Base-by-base conservation (phyloP, 1,284 basidiomycete genomes). In the Ceratobasidium sp. region DNA sequence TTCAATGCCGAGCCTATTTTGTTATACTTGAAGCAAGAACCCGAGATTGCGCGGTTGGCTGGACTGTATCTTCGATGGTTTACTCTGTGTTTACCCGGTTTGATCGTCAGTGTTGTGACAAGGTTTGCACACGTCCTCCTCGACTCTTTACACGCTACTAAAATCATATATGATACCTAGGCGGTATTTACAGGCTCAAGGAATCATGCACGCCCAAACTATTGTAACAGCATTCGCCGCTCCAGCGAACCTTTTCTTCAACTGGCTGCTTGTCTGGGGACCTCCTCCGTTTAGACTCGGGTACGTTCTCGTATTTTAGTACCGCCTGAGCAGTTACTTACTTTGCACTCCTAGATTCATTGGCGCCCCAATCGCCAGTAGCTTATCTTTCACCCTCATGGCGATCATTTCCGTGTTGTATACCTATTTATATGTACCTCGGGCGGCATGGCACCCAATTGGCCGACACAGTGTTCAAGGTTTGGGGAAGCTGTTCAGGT, bases 121-220 rank as follows among this genome's bases (percentile, higher is more conserved):
- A 86, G 91, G 91, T 65, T 33, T 1, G 70, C 3, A 14, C 38
- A 35, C 44, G 35, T 6, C 14, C 27, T 10, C 20, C 20, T 35
- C 35, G 14, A 12, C 23, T 48, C 44, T 23, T 23, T 67, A 20
- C 30, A 38, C 33, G 8, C 59, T 62, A 16, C 27, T 30, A 38
- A 62, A 50, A n/a, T 4, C 48, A 23, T 48, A n/a, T 14, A 48
- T 23, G 23, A 23, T 41, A 38, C 33, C 52, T 14, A 93, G 93
- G 41, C 92, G 94, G 30, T 97, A 96, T 84, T 94, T 97, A 81
- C 95, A 97, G 84, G 93, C 94, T 2, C 95, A 97, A 86, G 93
- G 71, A 16, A 87, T 97, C 14, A 97, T 98, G 86, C 87, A 89
- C 55, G 91, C 96, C 1, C 96, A 97, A 0, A 98, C 96, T 0